Evolutionary conservation across 805 yeast genomes (phyloP), one percentile per base, ranked within the genome.

Genomic region (Crinitomyces ghanaensis): DNA sequence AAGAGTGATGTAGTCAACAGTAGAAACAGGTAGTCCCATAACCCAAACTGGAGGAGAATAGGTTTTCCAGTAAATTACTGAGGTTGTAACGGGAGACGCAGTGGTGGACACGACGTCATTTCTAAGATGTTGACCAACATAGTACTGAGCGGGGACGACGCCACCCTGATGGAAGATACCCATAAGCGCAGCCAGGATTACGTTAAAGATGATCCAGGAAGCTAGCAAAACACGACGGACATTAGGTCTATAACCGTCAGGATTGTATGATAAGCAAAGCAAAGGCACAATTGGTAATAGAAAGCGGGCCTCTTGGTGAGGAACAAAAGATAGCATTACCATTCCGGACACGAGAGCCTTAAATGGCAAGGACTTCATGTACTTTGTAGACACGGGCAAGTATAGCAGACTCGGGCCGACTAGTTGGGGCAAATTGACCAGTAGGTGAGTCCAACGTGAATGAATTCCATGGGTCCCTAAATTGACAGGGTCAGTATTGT

Each of bases 301-400:
- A 51, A 91, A 91, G 34, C 99, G 62, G n/a, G 84, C 63, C 51
- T 91, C 99, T 54, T 91, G 99, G 53, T 91, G 99, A 11, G 93
- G 93, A 15, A 84, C 66, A 0, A 72, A 2, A 0, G 96, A 83
- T 18, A 91, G 60, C 3, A 72, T 35, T 0, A 62, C 4, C 1
- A 82, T 18, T 0, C 85, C 93, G 4, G 94, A 73, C 2, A 70
- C 36, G 0, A 77, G 60, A 2, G 86, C 56, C 24, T 74, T 56
- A 40, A 72, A 68, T 1, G 86, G 75, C 2, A 77, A 59, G 1
- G 79, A 66, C 18, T 43, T 57, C 44, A 63, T 49, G 46, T 71
- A 64, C 7, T 50, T 55, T 29, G 54, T 56, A 5, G 57, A 39
- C 12, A 66, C 56, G n/a, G n/a, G n/a, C 30, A 71, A 53, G 17